Conservation (phyloP, 2,329 filamentous ascomycete genomes). For the Calcarisporium arbuscula region DNA sequence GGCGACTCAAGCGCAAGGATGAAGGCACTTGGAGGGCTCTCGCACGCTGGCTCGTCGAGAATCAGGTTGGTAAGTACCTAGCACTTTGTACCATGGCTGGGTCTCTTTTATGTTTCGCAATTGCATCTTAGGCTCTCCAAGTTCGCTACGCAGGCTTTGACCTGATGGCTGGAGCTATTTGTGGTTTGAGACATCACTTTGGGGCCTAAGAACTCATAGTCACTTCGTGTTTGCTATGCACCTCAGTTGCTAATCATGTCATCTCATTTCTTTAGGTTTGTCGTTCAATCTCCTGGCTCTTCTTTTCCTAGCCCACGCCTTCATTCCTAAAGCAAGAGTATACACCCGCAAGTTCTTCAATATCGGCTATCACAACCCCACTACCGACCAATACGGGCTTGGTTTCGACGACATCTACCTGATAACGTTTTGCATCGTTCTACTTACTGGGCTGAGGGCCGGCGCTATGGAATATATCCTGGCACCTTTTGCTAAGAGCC, state of each 20-base stretch:
- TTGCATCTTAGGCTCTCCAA: no score
- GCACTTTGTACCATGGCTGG: slow-evolving; percentile 11
- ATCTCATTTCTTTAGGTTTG: slow-evolving; percentile 46
- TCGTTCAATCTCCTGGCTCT: slow-evolving; percentile 81
- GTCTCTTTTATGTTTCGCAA: no score
- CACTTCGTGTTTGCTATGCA: background rate
- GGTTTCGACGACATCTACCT: slow-evolving; percentile 76
- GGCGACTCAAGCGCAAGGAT: slow-evolving; percentile 55
- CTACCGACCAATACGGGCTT: slow-evolving; percentile 63
- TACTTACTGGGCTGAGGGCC: slow-evolving; percentile 82
- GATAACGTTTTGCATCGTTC: slow-evolving; percentile 70
- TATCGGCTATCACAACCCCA: slow-evolving; percentile 73
- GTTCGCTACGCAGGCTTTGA: no score
- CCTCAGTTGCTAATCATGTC: slow-evolving; percentile 19
- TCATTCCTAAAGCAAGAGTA: slow-evolving; percentile 71
- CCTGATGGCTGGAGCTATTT: no score
- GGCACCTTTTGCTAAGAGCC: slow-evolving; percentile 64
- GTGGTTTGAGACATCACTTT: no score
- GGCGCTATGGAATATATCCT: slow-evolving; percentile 82
- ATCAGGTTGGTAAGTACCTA: slow-evolving; percentile 71
- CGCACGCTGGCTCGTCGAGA: slow-evolving; percentile 65
- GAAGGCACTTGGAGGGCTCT: slow-evolving; percentile 55
- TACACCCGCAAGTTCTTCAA: slow-evolving; percentile 85
- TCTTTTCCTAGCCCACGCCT: slow-evolving; percentile 73
- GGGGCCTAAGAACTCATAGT: no score